Evolutionary conservation across 177 flowering plant genomes (phyloP).

Genomic region (Telopea speciosissima): DNA sequence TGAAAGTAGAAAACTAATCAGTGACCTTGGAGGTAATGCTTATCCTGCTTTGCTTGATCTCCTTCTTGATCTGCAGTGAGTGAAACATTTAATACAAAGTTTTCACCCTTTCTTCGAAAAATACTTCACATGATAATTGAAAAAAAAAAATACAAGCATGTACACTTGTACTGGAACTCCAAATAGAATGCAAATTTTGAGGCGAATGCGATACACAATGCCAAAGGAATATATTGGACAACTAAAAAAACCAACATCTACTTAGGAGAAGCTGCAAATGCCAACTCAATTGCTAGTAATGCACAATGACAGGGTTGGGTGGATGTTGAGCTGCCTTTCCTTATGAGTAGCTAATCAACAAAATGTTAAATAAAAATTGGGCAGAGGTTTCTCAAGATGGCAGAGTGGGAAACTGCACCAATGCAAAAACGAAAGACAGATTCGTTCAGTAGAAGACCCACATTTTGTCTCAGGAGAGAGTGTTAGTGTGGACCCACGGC

Average conservation of each 20-base stretch:
- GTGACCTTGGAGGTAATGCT: constrained; percentile 80
- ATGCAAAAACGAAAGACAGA: no score
- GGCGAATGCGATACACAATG: not conserved
- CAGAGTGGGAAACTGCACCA: no score
- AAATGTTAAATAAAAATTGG: no score
- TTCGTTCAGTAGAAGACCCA: no score
- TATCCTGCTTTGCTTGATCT: constrained; percentile 83
- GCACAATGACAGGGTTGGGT: not conserved
- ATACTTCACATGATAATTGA: not conserved
- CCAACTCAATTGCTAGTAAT: not conserved
- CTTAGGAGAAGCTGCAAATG: not conserved
- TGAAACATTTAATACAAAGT: not conserved
- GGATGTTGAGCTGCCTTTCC: not conserved
- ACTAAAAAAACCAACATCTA: not conserved
- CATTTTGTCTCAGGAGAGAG: no score
- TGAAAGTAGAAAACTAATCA: constrained; percentile 8
- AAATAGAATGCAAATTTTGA: not conserved
- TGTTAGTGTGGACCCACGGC: no score
- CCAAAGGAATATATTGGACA: not conserved
- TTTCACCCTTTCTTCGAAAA: not conserved
- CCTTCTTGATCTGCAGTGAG: constrained; percentile 71
- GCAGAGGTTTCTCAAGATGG: no score
- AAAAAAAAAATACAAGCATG: not conserved
- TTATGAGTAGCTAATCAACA: not conserved
- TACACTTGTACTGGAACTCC: not conserved